phyloP scores from a whole-genome alignment of 805 yeast species.

The Suhomyces xylopsoci region DNA sequence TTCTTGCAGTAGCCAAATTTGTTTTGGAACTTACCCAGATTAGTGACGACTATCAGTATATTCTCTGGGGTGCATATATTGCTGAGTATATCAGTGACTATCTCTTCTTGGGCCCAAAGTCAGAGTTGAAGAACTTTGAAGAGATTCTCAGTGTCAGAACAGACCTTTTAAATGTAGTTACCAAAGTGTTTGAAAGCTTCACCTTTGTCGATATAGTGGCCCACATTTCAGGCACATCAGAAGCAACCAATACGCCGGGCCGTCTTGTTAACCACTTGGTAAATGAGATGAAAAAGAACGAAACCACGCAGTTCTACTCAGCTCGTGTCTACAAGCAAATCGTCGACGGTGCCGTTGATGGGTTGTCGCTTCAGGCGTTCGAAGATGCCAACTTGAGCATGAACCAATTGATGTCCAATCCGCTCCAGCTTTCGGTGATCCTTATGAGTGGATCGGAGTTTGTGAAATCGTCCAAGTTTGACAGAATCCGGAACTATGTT shows the following conservation, averaged over 20 bases:
- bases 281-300: background rate
- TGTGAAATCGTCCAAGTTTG: conserved; percentile 36
- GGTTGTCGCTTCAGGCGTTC: conserved; percentile 13
- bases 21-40: conserved; percentile 5
- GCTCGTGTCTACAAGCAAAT: conserved; percentile 10
- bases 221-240: background rate
- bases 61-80: conserved; percentile 8
- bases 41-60: conserved; percentile 4
- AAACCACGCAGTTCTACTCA: conserved; percentile 4
- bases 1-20: conserved; percentile 16
- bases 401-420: conserved; percentile 28
- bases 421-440: conserved; percentile 27
- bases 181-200: background rate
- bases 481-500: conserved; percentile 54
- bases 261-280: background rate
- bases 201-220: background rate
- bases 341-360: conserved; percentile 11
- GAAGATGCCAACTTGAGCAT: conserved; percentile 25
- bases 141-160: conserved; percentile 3
- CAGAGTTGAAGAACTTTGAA: background rate
- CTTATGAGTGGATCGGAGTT: conserved; percentile 35
- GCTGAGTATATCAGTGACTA: conserved; percentile 22
- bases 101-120: conserved; percentile 12
- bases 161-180: background rate
- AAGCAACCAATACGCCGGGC: background rate